Percentiles rank a stretch among this genome's conserved stretches.
Conservation (phyloP, 2,329 filamentous ascomycete genomes). For the Alternaria brassicae region DNA sequence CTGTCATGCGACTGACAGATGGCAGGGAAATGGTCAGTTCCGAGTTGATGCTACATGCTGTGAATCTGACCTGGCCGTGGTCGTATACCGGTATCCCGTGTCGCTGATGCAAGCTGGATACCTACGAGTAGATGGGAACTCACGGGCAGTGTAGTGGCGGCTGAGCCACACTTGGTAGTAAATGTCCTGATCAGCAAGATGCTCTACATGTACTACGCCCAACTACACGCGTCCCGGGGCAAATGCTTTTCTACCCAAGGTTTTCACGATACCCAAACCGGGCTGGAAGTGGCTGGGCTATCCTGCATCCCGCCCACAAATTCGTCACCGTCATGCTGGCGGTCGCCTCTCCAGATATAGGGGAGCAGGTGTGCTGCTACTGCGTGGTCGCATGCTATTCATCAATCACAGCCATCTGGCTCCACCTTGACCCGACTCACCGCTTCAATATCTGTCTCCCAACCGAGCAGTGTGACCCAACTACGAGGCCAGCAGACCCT, state of each 20-base stretch:
- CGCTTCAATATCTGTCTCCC: constrained; percentile 38
- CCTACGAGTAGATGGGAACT: neutral
- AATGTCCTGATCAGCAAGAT: neutral
- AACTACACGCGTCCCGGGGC: constrained; percentile 26
- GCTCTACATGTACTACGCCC: constrained; percentile 20
- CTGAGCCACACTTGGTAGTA: constrained; percentile 20
- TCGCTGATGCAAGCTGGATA: neutral
- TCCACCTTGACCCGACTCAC: constrained; percentile 38
- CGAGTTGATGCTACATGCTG: neutral
- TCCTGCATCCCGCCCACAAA: constrained; percentile 27
- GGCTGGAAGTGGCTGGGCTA: constrained; percentile 35
- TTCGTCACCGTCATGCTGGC: constrained; percentile 41
- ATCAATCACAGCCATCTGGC: constrained; percentile 27
- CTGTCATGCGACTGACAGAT: constrained; percentile 20
- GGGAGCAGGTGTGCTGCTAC: constrained; percentile 62
- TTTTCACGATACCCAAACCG: constrained; percentile 16
- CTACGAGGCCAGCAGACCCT: constrained; percentile 31
- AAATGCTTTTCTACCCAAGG: constrained; percentile 20
- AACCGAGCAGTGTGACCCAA: constrained; percentile 35
- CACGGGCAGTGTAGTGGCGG: constrained; percentile 8
- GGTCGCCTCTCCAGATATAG: constrained; percentile 66
- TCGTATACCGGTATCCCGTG: no score
- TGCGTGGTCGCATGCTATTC: constrained; percentile 46
- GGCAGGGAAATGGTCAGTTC: constrained; percentile 5
- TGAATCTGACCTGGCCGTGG: neutral